Evolutionary conservation across 352 stramenopile species (phyloP), one percentile per base, ranked within the genome.

Genomic region (Phytopythium mirpurense): DNA sequence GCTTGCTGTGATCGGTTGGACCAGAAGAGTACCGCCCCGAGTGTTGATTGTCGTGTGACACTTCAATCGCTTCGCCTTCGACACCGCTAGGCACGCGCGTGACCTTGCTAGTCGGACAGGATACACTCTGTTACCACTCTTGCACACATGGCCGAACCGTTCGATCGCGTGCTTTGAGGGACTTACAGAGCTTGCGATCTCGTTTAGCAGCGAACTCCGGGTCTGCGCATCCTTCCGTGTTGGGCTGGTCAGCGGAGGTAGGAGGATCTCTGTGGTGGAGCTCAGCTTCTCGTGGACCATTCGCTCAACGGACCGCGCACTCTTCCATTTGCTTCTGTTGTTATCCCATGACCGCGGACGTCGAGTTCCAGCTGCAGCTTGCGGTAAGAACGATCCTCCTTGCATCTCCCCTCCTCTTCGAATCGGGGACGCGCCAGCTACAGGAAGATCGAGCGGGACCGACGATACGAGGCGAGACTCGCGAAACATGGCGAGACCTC

Each of bases 401-500:
- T n/a, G n/a, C 5, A 4, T 45, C 14, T 34, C 23, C 14, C 7
- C 15, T 11, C 32, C 9, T 15, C 16, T 44, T 12, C 37, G 37
- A 2, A 27, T 15, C 21, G 18, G 16, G 5, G 49, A 23, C 26
- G 29, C 35, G 12, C 16, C 36, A 29, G 24, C 18, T 7, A 47
- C 40, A 54, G 58, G 43, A 65, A 70, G 41, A 68, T 56, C 2
- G 56, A 40, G n/a, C 44, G 56, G 56, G 12, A 64, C 32, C 12
- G 60, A 52, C 19, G 47, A 43, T 8, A 65, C 51, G 12, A 63
- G 58, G 9, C 63, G 56, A 16, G 58, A 60, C 14, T 65, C 65
- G 27, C 70, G 64, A 63, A 88, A 86, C 74, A 88, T 88, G 26
- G 37, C 57, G 19, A 88, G 42, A 29, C 78, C 71, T 21, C 36